Conservation (phyloP, 164 flowering plant genomes). For the Amborella trichopoda region DNA sequence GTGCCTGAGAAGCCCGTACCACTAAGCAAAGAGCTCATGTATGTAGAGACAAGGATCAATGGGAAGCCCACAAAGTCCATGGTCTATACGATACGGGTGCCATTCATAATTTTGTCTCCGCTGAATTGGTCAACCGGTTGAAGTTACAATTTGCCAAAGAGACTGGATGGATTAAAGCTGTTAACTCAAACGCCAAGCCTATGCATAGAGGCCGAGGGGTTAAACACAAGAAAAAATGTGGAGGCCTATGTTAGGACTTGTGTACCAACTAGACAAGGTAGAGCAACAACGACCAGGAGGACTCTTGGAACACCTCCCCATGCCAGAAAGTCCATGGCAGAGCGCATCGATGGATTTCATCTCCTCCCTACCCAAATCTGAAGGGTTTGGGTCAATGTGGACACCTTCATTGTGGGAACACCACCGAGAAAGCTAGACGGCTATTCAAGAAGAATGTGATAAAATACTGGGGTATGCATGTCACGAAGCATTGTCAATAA, state of each 20-base stretch:
- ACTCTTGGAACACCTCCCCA: neutral
- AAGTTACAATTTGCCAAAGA: too few species aligned
- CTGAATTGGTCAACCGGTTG: too few species aligned
- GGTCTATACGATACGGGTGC: too few species aligned
- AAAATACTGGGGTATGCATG: neutral
- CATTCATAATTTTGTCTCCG: too few species aligned
- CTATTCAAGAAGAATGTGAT: neutral
- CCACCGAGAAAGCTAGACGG: neutral
- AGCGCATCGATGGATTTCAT: constrained; percentile 1
- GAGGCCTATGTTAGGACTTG: neutral
- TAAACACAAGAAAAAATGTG: neutral
- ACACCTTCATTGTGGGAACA: neutral
- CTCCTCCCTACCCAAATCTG: neutral
- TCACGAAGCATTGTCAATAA: neutral
- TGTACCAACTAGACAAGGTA: constrained; percentile 2
- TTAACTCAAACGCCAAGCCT: too few species aligned
- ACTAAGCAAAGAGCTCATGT: too few species aligned
- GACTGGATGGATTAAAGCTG: too few species aligned
- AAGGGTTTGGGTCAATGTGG: neutral
- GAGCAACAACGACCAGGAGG: neutral
- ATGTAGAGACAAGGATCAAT: too few species aligned
- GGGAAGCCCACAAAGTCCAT: too few species aligned
- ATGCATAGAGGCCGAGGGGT: too few species aligned
- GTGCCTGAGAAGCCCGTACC: too few species aligned
- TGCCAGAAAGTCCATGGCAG: neutral